Evolutionary conservation across 352 stramenopile genomes (phyloP), one percentile per base, ranked within the genome.

Genomic region (Phytophthora cryptogea): DNA sequence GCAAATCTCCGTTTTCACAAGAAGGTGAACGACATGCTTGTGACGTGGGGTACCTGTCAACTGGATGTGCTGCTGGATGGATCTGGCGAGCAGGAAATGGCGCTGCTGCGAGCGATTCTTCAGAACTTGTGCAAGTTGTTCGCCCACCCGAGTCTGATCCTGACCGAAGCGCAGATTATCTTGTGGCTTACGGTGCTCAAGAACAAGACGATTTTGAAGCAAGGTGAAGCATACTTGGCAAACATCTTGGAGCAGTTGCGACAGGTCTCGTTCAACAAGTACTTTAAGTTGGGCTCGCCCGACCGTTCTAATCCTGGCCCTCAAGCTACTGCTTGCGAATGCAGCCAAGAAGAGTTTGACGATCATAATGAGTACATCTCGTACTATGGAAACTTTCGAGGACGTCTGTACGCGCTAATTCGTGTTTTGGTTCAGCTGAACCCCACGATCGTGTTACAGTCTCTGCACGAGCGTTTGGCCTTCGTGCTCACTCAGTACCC

Each of bases 351-450:
- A 58, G 84, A 93, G 11, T 93, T 91, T 54, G 84, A 93, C 26
- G 82, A 91, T 39, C 74, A 91, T 42, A 58, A 76, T 32, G 82
- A 89, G 56, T 93, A 89, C 60, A 54, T 83, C 28, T 47, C 78
- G 14, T 93, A 89, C 56, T 93, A 86, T 33, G 77, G 82, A 44
- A 93, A 93, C 51, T 91, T 93, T 46, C 80, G 84, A 6, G 81
- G 84, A 14, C 80, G 84, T n/a, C 37, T 93, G 14, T 93, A 91
- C 62, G 82, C 74, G 20, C 55, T 93, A 11, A 68, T 93, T n/a
- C 84, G 84, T 9, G 60, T 88, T 2, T 43, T 93, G 32, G 74
- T 93, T 16, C 70, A 86, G 28, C 36, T 90, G 44, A 63, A 89
- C 39, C 60, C 82, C 2, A 78, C 68, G 0, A 46, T 73, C 0